Evolutionary conservation across 768 basidiomycete species (phyloP), one percentile per base, ranked within the genome.

Genomic region (Tephrocybe sp.): DNA sequence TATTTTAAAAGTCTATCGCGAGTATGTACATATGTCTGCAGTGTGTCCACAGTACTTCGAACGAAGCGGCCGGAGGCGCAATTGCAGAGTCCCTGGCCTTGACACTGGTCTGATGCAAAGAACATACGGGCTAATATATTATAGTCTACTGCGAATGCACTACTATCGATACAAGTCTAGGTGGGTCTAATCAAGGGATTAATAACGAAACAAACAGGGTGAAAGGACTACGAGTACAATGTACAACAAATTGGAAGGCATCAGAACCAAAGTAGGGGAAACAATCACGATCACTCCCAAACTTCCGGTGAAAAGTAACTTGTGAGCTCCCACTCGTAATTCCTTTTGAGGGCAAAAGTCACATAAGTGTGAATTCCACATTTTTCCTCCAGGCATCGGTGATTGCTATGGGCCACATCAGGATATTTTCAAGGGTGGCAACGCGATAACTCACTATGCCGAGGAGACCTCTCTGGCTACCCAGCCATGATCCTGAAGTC

Each of bases 271-370:
- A 36, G 15, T 42, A 36, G 7, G 10, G 4, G 15, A 44, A 17
- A 10, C 12, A 38, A 44, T 45, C 30, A 30, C 20, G 20, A 43
- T 36, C 32, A 52, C 34, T 57, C 56, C 63, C 64, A 68, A 12
- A 59, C 51, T 54, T 69, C 65, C 21, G 68, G 66, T 8, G 66
- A 68, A 54, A 69, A 69, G 45, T 69, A 69, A 40, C 53, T 68
- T 15, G 68, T 69, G 17, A 69, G 32, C 46, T 69, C 68, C 62
- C 64, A 68, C 18, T 65, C 61, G 12, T 57, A 57, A 32, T 61
- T 59, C 47, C 62, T 62, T 51, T 69, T 69, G 5, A 65, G 43
- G 15, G 62, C 68, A 42, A 69, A 59, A 6, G 68, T 68, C 21
- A 69, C 63, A 34, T 69, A 66, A 17, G 65, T 66, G 53, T 68